A percentile compares a stretch with the other conserved stretches of the same genome.
phyloP scores from a whole-genome alignment of 1,284 basidiomycete species.

The Rhizoctonia solani region DNA sequence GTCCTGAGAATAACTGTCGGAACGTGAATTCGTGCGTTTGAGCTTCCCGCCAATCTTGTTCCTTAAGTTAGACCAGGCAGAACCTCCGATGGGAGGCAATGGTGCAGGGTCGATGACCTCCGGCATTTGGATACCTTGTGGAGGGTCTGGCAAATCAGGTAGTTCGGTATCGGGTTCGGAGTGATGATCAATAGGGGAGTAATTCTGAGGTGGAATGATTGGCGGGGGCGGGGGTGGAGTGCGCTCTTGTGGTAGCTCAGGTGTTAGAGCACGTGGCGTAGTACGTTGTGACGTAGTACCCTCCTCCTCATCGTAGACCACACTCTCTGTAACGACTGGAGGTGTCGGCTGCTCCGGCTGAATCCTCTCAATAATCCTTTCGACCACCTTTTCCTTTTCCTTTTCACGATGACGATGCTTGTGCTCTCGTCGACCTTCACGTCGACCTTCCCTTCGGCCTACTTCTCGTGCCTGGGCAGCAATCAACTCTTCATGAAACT shows the following conservation, averaged over 20 bases:
- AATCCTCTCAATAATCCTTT: not conserved
- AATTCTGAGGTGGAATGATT: not conserved
- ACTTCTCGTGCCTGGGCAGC: conserved; percentile 11
- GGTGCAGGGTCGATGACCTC: conserved; percentile 19
- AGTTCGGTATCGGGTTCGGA: not conserved
- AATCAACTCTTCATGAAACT: conserved; percentile 16
- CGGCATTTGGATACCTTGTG: conserved; percentile 2
- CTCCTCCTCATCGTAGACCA: not conserved
- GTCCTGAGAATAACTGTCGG: conserved; percentile 5
- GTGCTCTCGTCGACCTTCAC: not conserved
- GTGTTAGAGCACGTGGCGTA: conserved; percentile 7
- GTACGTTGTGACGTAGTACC: conserved; percentile 3
- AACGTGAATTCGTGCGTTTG: conserved; percentile 22
- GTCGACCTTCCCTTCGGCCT: conserved; percentile 17
- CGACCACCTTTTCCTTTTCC: not conserved
- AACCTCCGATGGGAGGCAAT: conserved; percentile 1
- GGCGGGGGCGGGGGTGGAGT: conserved; percentile 12
- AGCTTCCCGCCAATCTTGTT: conserved; percentile 18
- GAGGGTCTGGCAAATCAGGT: conserved; percentile 18
- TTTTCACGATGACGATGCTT: conserved; percentile 7
- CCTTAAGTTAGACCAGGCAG: not conserved
- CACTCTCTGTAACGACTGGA: conserved; percentile 2
- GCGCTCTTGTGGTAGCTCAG: conserved; percentile 12
- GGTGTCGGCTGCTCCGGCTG: not conserved
- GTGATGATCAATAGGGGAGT: too few species aligned